These are phyloP conservation scores for Colletotrichum zoysiae DNA, from an alignment of 2,329 filamentous ascomycete species.

Conservation along the genomic window DNA sequence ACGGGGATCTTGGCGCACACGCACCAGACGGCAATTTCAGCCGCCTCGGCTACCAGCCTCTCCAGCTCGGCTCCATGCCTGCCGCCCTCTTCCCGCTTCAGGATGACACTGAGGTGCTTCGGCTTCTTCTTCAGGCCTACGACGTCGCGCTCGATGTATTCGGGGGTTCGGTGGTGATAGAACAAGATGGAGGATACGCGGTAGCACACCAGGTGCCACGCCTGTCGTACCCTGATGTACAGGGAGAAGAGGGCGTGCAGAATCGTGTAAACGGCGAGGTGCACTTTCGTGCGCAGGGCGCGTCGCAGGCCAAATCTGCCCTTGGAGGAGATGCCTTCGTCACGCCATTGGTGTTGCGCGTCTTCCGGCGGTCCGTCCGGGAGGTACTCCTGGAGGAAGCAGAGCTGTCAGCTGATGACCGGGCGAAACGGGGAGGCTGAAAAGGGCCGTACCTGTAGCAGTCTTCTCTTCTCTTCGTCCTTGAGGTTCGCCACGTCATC, in stretches of 20 bases:
- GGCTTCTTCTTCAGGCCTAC: conserved; percentile 80
- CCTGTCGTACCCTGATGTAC: conserved; percentile 84
- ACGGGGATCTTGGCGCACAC: conserved; percentile 88
- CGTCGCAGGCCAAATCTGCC: conserved; percentile 69
- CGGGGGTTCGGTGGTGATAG: conserved; percentile 95
- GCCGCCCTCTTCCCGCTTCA: conserved; percentile 79
- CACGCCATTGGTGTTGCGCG: conserved; percentile 32
- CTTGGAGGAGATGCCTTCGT: conserved; percentile 47
- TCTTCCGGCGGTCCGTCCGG: conserved; percentile 24
- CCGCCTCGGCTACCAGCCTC: conserved; percentile 87
- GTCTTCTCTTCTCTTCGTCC: conserved; percentile 53
- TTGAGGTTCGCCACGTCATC: conserved; percentile 53
- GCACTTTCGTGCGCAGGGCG: conserved; percentile 72
- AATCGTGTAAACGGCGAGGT: conserved; percentile 75
- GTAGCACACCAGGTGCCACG: conserved; percentile 83
- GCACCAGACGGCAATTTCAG: conserved; percentile 94
- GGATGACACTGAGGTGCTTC: conserved; percentile 87
- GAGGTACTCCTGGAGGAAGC: conserved; percentile 47
- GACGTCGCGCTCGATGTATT: conserved; percentile 91
- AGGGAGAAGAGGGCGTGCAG: conserved; percentile 88
- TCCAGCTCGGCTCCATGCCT: conserved; percentile 81
- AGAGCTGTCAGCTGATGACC: conserved; percentile 26
- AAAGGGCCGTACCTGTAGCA: conserved; percentile 50
- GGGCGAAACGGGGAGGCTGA: background rate
- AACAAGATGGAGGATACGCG: conserved; percentile 85